Base-by-base conservation (phyloP, 352 stramenopile species). In the Pythium rishiriense region DNA sequence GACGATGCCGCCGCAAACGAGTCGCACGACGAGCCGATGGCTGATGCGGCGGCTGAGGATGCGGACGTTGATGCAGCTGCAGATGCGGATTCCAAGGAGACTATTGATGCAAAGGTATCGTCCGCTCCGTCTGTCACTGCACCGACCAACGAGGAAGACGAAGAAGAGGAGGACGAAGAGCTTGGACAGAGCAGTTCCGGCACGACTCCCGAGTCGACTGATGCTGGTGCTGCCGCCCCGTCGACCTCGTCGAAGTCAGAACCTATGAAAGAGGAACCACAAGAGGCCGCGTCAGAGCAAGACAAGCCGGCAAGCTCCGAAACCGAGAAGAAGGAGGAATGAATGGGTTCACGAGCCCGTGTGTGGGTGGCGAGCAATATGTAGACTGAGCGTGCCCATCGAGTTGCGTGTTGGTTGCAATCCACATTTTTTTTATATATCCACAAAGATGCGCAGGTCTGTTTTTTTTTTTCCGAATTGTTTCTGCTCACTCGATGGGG, bases 101-200 rank as follows among this genome's bases (percentile, higher is more conserved):
- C n/a, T n/a, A n/a, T n/a, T n/a, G n/a, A n/a, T n/a, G n/a, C n/a
- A n/a, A 54, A 54, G 48, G 24, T 19, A 0, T 19, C 51, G 4
- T 24, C 21, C 11, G 22, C 21, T 4, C 24, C 37, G 46, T 35
- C 46, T 14, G 25, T 21, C 8, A 15, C 22, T 1, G 5, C 12
- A n/a, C 4, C 25, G 10, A 7, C 39, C 22, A 33, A 37, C 6
- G 15, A 49, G 2, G 39, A 66, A 5, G 61, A 62, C n/a, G 61
- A 62, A 47, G 53, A 63, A 29, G 63, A 70, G 37, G 54, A 61
- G 42, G 63, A 60, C 33, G 63, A 70, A 42, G 48, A 61, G 19
- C 47, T 60, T 14, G 63, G 49, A 25, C 35, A 26, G 25, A 58
- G 53, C 22, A 69, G 53, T 37, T 68, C 61, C 2, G 47, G 24